A percentile compares a stretch with the other conserved stretches of the same genome.
Conservation (phyloP, 2,329 filamentous ascomycete genomes). For the Aspergillus spinulosporus region DNA sequence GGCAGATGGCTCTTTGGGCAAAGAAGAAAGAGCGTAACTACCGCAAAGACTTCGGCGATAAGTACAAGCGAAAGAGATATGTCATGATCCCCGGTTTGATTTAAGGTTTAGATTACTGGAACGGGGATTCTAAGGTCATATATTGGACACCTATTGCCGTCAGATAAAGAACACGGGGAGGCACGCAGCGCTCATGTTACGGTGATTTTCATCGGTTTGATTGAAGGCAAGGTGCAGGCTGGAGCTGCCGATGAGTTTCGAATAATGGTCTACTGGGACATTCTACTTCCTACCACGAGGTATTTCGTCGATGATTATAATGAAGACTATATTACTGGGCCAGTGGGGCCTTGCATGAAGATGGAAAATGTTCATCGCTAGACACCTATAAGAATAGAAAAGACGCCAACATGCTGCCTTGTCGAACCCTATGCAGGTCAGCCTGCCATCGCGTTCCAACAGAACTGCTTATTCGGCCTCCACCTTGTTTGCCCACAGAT, state of each 20-base stretch:
- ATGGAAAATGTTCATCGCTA: conserved; percentile 4
- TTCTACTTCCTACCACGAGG: background rate
- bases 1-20: conserved; percentile 85
- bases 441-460: background rate
- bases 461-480: conserved; percentile 22
- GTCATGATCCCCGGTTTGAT: conserved; percentile 77
- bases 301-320: background rate
- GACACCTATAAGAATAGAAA: background rate
- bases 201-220: background rate
- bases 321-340: background rate
- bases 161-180: background rate
- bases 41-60: conserved; percentile 84
- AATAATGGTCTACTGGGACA: background rate
- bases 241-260: background rate
- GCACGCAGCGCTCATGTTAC: background rate
- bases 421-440: background rate
- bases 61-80: conserved; percentile 92
- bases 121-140: background rate
- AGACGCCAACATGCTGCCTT: background rate
- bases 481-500: conserved; percentile 41
- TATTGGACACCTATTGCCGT: background rate
- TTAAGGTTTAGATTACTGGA: conserved; percentile 43
- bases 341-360: conserved; percentile 15
- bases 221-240: background rate
- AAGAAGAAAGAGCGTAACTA: conserved; percentile 89